A percentile compares a stretch with the other conserved stretches of the same genome.
Conservation (phyloP, 75 land plant genomes). For the Cryptomeria japonica region DNA sequence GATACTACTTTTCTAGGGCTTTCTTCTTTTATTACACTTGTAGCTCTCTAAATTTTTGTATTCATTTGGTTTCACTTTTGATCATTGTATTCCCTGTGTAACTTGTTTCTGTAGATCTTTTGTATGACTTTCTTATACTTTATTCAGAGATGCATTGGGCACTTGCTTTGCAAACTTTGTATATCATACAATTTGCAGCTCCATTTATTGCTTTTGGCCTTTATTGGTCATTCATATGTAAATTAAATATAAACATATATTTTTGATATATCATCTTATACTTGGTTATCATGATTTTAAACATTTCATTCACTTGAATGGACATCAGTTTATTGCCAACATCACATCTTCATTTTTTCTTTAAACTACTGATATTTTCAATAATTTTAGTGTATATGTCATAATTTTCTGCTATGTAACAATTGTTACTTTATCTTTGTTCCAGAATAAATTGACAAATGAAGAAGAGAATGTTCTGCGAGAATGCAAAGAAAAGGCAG, state of each 20-base stretch:
- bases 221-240: neutral
- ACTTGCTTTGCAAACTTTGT: too few species aligned
- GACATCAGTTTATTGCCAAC: neutral
- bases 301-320: neutral
- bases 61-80: too few species aligned
- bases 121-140: too few species aligned
- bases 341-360: neutral
- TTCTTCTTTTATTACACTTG: too few species aligned
- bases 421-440: neutral
- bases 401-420: neutral
- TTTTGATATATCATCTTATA: neutral
- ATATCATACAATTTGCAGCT: neutral
- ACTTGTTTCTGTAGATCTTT: too few species aligned
- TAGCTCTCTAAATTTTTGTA: too few species aligned
- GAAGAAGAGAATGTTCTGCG: conserved; percentile 23
- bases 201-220: neutral
- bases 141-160: too few species aligned
- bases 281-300: neutral
- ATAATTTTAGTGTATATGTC: neutral
- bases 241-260: neutral
- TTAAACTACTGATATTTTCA: neutral
- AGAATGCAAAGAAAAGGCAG: conserved; percentile 30
- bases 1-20: too few species aligned
- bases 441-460: conserved; percentile 23
- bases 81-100: too few species aligned